Evolutionary conservation across 75 land plant species (phyloP).

Genomic region (Pinus albicaulis): DNA sequence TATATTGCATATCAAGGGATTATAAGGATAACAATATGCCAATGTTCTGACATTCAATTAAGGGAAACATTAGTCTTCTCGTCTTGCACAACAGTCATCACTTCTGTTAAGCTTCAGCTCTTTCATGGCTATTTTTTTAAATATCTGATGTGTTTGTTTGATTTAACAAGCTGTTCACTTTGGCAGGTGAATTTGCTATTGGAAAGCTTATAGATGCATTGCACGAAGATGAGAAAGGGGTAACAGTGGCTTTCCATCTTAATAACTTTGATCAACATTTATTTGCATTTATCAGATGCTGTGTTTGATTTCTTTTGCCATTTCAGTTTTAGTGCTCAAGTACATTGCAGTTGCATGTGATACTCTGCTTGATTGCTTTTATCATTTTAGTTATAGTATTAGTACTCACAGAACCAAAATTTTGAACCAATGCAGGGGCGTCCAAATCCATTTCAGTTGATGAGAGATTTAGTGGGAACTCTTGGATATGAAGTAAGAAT

Average conservation of each 20-base stretch:
- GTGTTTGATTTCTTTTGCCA: conserved; percentile 1
- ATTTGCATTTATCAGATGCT: background rate
- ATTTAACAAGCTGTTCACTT: background rate
- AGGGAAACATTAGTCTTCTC: background rate
- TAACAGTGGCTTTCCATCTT: conserved; percentile 8
- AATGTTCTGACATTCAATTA: background rate
- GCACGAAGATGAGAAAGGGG: conserved; percentile 36
- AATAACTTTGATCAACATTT: background rate
- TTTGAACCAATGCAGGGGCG: conserved; percentile 38
- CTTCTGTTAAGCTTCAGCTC: conserved; percentile 3
- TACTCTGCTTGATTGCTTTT: background rate
- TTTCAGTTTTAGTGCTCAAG: background rate
- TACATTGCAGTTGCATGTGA: background rate
- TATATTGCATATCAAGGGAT: background rate
- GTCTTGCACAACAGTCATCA: background rate
- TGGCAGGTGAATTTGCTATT: conserved; percentile 63
- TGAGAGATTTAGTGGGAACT: conserved; percentile 50
- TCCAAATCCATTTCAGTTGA: conserved; percentile 68
- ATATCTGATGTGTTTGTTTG: background rate
- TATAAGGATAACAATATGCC: background rate
- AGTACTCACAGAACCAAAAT: background rate
- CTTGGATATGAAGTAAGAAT: conserved; percentile 63
- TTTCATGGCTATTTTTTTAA: background rate
- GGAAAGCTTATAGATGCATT: conserved; percentile 54
- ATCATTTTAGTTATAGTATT: background rate